A percentile compares a stretch with the other conserved stretches of the same genome.
Conservation (phyloP, 2,329 filamentous ascomycete species). For the Colletotrichum sp. region DNA sequence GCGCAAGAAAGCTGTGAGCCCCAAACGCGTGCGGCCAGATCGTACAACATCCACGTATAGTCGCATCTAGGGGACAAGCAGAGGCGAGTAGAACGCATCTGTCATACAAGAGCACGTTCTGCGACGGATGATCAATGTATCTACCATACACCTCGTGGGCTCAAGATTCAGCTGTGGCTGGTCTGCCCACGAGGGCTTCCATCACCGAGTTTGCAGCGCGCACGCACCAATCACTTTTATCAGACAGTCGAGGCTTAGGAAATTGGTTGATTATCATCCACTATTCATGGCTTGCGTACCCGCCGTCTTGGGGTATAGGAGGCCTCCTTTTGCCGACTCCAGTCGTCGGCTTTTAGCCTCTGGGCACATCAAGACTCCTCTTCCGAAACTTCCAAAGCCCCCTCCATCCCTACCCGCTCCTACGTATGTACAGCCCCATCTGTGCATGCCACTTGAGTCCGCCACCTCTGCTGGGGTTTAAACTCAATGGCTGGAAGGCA, state of each 20-base stretch:
- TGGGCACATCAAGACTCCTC: conserved; percentile 9
- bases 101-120: background rate
- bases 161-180: background rate
- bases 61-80: background rate
- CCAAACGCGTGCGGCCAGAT: background rate
- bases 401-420: background rate
- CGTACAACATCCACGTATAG: background rate
- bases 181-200: background rate
- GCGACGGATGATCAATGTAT: background rate
- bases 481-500: background rate
- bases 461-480: background rate
- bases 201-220: background rate
- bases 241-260: background rate
- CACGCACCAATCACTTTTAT: background rate
- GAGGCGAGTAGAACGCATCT: background rate
- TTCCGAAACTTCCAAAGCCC: background rate
- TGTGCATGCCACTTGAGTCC: background rate
- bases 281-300: background rate
- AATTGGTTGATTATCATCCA: conserved; percentile 17
- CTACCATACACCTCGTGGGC: background rate
- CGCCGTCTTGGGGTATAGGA: background rate
- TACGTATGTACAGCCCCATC: background rate
- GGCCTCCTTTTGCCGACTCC: conserved; percentile 8
- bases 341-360: conserved; percentile 11
- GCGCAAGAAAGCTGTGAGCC: background rate